Conservation (phyloP, 1,284 basidiomycete genomes). For the Rhodotorula sp. region DNA sequence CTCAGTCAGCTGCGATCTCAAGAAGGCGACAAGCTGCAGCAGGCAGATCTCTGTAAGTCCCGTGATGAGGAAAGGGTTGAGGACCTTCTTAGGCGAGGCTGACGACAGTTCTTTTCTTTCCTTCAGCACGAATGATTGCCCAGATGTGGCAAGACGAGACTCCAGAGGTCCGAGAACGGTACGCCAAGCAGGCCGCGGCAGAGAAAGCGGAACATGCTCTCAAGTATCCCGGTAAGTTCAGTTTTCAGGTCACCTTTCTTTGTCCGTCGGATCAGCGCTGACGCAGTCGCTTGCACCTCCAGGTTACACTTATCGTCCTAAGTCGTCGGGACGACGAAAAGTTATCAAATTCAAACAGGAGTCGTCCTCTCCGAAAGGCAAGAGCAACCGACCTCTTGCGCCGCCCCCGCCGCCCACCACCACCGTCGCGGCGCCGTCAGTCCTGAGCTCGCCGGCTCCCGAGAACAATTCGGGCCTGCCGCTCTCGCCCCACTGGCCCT, state of each 20-base stretch:
- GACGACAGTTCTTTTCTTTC: too few relatives aligned
- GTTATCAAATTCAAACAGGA: too few relatives aligned
- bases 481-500: too few relatives aligned
- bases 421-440: too few relatives aligned
- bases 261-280: background rate
- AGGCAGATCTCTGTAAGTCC: conserved; percentile 6
- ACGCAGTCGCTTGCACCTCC: background rate
- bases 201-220: conserved; percentile 1
- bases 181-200: background rate
- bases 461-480: too few relatives aligned
- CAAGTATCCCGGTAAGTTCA: conserved; percentile 1
- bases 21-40: background rate
- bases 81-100: background rate
- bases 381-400: too few relatives aligned
- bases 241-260: too few relatives aligned
- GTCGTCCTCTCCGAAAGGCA: too few relatives aligned
- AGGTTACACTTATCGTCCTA: conserved; percentile 7
- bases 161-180: background rate
- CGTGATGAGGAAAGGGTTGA: too few relatives aligned
- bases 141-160: conserved; percentile 11
- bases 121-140: conserved; percentile 8
- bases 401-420: too few relatives aligned
- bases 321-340: background rate
- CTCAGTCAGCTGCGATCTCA: background rate
- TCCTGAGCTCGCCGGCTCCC: too few relatives aligned